Evolutionary conservation across 1,139 yeast species (phyloP).

Genomic region (Protomyces macrosporus): DNA sequence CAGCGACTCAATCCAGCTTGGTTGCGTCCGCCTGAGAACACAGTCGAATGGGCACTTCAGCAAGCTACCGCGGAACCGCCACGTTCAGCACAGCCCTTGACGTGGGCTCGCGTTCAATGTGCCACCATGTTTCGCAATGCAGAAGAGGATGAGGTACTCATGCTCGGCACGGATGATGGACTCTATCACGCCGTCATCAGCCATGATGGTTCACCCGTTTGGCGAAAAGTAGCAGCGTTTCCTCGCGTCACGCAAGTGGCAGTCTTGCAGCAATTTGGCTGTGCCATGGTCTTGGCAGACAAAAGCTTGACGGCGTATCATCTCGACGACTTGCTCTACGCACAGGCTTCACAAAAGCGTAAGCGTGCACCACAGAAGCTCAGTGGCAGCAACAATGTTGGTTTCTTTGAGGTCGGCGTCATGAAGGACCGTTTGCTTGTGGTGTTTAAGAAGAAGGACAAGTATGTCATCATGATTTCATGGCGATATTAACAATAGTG

Average conservation of each 20-base stretch:
- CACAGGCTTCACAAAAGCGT: neutral
- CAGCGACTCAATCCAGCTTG: neutral
- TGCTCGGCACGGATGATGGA: slow-evolving; percentile 20
- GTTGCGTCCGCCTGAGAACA: slow-evolving; percentile 47
- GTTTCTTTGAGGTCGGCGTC: slow-evolving; percentile 57
- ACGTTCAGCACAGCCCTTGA: slow-evolving; percentile 31
- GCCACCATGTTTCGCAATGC: slow-evolving; percentile 3
- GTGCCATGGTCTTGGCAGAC: slow-evolving; percentile 57
- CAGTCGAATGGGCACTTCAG: slow-evolving; percentile 50
- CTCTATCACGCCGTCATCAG: slow-evolving; percentile 1
- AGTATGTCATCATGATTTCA: neutral
- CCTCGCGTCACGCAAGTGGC: slow-evolving; percentile 53
- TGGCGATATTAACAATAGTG: neutral
- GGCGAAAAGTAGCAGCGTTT: neutral
- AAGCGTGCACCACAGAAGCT: slow-evolving; percentile 6
- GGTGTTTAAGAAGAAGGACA: slow-evolving; percentile 38
- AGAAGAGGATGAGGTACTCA: neutral
- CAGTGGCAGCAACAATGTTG: slow-evolving; percentile 38
- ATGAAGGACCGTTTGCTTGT: slow-evolving; percentile 57
- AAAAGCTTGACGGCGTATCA: slow-evolving; percentile 58
- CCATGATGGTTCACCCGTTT: neutral
- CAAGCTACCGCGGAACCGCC: slow-evolving; percentile 31
- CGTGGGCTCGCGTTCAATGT: slow-evolving; percentile 24
- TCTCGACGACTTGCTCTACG: slow-evolving; percentile 43
- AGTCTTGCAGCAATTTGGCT: slow-evolving; percentile 53